Evolutionary conservation across 148 eudicot genomes (phyloP), one percentile per base, ranked within the genome.

Genomic region (Suaeda aralocaspica): DNA sequence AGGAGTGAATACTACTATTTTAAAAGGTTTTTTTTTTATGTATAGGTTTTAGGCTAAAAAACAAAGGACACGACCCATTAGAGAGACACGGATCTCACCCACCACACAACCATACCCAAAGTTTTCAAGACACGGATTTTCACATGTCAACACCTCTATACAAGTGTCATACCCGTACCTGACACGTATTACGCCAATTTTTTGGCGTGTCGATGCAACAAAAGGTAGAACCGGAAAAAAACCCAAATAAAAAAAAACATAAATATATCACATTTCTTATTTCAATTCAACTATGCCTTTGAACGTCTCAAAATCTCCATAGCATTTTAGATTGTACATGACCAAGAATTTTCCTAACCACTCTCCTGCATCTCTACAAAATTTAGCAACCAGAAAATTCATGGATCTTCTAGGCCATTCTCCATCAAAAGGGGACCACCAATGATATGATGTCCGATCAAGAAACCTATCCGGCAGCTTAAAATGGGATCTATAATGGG

Each of bases 321-420:
- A 65, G 22, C 64, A 66, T 55, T 48, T 21, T 36, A 26, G 34
- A 59, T 46, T 33, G 72, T 34, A 58, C 71, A 74, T 33, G 71
- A 74, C 21, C 65, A 60, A 68, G 30, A 74, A 50, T 59, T 41
- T 60, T 55, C 74, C 67, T 76, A 76, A 45, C 22, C 44, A 41
- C 71, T 71, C 45, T 5, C 31, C 29, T 12, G 33, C 60, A 39
- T 49, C 60, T 77, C 80, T 71, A 77, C 80, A 71, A 77, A 77
- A 77, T 58, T 77, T 49, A 53, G 60, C 4, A 26, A 49, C 58
- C 67, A 36, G 12, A 29, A 31, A 67, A 9, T 50, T 33, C 59
- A 25, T 45, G 4, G 13, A 52, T 50, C 65, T 56, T 45, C 25
- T 16, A 49, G n/a, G 67, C 25, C 34, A 36, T 51, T 26, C 72